Conservation (phyloP, 805 yeast species). For the Pichia deserticola region DNA sequence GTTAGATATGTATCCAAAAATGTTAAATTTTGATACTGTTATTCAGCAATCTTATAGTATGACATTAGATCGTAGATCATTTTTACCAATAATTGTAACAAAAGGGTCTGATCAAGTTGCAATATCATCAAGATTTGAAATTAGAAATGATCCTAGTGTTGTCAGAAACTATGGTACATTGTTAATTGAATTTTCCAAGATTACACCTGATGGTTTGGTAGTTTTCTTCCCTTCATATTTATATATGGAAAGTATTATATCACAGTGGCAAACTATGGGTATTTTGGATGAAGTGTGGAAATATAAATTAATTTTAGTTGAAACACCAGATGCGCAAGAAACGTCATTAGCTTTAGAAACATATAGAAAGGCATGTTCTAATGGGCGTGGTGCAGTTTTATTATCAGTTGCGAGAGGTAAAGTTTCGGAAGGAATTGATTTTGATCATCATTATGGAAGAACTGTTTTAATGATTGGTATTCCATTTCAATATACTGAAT, state of each 20-base stretch:
- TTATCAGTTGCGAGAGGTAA: slow-evolving; percentile 98
- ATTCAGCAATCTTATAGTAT: slow-evolving; percentile 92
- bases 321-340: slow-evolving; percentile 98
- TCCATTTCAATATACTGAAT: slow-evolving; percentile 98
- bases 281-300: slow-evolving; percentile 98
- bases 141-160: slow-evolving; percentile 95
- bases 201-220: slow-evolving; percentile 97
- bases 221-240: slow-evolving; percentile 96
- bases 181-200: slow-evolving; percentile 84
- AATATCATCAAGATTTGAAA: slow-evolving; percentile 91
- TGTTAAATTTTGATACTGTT: slow-evolving; percentile 90
- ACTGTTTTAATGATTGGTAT: slow-evolving; percentile 98
- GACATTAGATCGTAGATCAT: slow-evolving; percentile 89
- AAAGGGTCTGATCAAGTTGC: slow-evolving; percentile 98
- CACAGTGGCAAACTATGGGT: slow-evolving; percentile 99
- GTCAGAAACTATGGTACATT: slow-evolving; percentile 95
- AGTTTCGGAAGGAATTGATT: slow-evolving; percentile 98
- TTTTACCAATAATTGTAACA: slow-evolving; percentile 91
- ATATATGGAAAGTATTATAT: slow-evolving; percentile 95
- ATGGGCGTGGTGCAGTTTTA: slow-evolving; percentile 95
- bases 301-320: slow-evolving; percentile 87
- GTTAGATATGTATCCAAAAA: slow-evolving; percentile 95
- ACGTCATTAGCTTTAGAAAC: slow-evolving; percentile 94
- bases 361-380: slow-evolving; percentile 90
- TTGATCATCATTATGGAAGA: slow-evolving; percentile 96